These are phyloP conservation scores for Allium cepa DNA, from an alignment of 106 monocot genomes.

Conservation along the genomic window DNA sequence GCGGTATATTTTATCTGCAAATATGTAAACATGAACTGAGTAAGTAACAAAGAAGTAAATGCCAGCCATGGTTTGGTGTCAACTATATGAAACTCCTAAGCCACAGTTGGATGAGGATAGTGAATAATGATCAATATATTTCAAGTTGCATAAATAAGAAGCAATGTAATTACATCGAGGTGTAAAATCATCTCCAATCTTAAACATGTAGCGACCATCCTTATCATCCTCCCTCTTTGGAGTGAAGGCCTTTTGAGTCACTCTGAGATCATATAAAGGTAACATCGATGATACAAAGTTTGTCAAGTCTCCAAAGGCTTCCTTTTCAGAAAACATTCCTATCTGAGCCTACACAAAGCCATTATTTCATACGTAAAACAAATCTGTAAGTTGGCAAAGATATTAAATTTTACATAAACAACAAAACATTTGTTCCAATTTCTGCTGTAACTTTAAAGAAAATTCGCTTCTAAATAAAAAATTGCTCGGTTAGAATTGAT, in stretches of 20 bases:
- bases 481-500: background rate
- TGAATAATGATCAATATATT: background rate
- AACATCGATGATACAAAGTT: background rate
- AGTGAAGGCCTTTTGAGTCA: background rate
- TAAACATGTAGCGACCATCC: background rate
- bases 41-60: background rate
- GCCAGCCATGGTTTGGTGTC: slow-evolving; percentile 7
- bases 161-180: background rate
- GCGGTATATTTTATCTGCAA: slow-evolving; percentile 12
- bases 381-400: too few species aligned
- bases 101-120: background rate
- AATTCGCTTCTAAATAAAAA: background rate
- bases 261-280: background rate
- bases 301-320: background rate
- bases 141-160: background rate
- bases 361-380: background rate
- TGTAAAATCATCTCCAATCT: background rate
- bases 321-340: background rate
- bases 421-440: background rate
- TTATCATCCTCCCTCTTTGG: background rate
- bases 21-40: background rate
- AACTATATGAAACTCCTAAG: background rate
- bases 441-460: background rate
- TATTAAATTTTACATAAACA: background rate
- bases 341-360: background rate